A percentile compares a stretch with the other conserved stretches of the same genome.
Evolutionary conservation across 768 basidiomycete species (phyloP).

Genomic region (Dioszegia hungarica): DNA sequence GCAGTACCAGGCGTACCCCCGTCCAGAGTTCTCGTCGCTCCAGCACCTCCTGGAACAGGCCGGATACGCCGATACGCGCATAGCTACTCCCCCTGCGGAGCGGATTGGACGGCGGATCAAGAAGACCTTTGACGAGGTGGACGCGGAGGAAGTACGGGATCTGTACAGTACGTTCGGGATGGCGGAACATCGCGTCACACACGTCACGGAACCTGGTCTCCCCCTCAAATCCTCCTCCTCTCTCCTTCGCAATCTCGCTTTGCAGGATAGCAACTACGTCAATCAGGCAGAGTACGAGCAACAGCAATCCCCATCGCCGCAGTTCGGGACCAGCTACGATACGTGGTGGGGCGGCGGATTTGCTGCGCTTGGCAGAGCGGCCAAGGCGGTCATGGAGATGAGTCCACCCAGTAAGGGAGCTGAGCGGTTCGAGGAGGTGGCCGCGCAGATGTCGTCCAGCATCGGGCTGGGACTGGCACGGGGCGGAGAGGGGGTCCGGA

Average conservation of each 20-base stretch:
- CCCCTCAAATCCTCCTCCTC: conserved; percentile 31
- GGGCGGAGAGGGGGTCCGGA: conserved; percentile 35
- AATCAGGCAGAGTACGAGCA: neutral
- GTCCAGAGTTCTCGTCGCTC: conserved; percentile 62
- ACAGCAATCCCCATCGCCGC: neutral
- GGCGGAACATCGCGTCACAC: conserved; percentile 16
- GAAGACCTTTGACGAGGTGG: conserved; percentile 31
- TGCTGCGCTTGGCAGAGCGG: conserved; percentile 16
- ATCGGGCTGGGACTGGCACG: conserved; percentile 30
- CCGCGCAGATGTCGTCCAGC: neutral
- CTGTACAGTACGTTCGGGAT: conserved; percentile 27
- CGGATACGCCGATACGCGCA: conserved; percentile 85
- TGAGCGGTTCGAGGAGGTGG: conserved; percentile 9
- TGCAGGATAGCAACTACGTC: conserved; percentile 18
- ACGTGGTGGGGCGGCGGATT: conserved; percentile 25
- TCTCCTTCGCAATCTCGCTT: conserved; percentile 23
- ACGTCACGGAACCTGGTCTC: conserved; percentile 34
- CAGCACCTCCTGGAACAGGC: conserved; percentile 81
- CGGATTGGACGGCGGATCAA: conserved; percentile 15
- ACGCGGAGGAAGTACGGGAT: conserved; percentile 22
- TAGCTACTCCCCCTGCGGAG: conserved; percentile 80
- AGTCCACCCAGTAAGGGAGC: conserved; percentile 12
- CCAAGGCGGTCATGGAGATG: conserved; percentile 19
- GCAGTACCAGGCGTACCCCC: neutral
- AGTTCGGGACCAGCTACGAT: neutral